phyloP scores from a whole-genome alignment of 2,329 filamentous ascomycete genomes.

The Cytospora leucostoma region DNA sequence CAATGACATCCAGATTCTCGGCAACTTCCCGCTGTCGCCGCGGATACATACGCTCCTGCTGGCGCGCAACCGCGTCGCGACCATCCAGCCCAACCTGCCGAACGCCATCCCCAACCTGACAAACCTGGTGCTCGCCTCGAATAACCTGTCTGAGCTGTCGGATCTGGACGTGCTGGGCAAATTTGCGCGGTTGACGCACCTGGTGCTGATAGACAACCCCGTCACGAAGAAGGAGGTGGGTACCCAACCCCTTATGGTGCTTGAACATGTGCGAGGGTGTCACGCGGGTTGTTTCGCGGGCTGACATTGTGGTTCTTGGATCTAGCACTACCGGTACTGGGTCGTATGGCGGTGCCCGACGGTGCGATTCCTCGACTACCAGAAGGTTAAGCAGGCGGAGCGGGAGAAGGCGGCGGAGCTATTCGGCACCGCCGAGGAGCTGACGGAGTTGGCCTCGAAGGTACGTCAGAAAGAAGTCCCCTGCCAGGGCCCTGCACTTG shows the following conservation, averaged over 20 bases:
- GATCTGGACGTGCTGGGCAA: slow-evolving; percentile 80
- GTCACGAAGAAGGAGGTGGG: slow-evolving; percentile 89
- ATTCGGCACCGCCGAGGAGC: slow-evolving; percentile 78
- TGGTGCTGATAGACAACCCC: slow-evolving; percentile 84
- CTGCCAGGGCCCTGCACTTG: background rate
- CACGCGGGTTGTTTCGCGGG: background rate
- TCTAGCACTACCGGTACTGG: slow-evolving; percentile 88
- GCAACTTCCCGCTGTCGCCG: slow-evolving; percentile 90
- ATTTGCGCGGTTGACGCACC: slow-evolving; percentile 72
- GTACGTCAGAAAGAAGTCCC: slow-evolving; percentile 38
- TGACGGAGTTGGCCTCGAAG: slow-evolving; percentile 77
- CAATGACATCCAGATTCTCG: slow-evolving; percentile 88
- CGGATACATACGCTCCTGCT: slow-evolving; percentile 85
- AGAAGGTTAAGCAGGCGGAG: slow-evolving; percentile 87
- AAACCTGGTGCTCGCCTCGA: slow-evolving; percentile 80
- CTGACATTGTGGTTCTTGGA: background rate
- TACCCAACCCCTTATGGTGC: slow-evolving; percentile 21
- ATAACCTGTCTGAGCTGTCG: slow-evolving; percentile 79
- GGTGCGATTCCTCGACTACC: slow-evolving; percentile 88
- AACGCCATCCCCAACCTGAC: slow-evolving; percentile 78
- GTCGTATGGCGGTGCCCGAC: slow-evolving; percentile 82
- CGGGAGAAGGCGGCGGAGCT: slow-evolving; percentile 73
- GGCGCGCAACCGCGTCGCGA: slow-evolving; percentile 82
- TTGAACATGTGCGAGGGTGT: background rate
- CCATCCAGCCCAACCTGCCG: slow-evolving; percentile 74